phyloP scores from a whole-genome alignment of 805 yeast genomes.

The Wickerhamiella azyma region DNA sequence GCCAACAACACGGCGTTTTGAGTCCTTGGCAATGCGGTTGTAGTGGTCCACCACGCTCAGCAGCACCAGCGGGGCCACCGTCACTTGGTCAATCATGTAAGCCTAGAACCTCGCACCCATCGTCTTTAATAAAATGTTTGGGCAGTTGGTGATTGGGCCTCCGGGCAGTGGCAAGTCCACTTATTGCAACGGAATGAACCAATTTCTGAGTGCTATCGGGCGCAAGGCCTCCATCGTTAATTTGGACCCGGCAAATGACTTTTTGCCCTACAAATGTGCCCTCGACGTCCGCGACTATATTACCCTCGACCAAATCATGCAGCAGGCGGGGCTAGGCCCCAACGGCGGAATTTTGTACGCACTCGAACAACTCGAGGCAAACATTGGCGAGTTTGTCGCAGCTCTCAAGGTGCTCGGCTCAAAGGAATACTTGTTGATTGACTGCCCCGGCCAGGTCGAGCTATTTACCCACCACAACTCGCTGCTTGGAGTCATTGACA shows the following conservation, averaged over 20 bases:
- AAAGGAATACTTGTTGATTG: conserved; percentile 59
- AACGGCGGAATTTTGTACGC: conserved; percentile 88
- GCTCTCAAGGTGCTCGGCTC: conserved; percentile 44
- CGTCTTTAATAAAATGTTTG: conserved; percentile 33
- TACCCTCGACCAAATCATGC: conserved; percentile 67
- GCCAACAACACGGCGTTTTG: conserved; percentile 80
- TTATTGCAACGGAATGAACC: conserved; percentile 80
- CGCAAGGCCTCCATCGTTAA: conserved; percentile 74
- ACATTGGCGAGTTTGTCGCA: conserved; percentile 43
- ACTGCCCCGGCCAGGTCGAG: conserved; percentile 73
- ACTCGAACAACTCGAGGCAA: conserved; percentile 47
- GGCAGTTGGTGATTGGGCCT: conserved; percentile 91
- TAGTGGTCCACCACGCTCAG: conserved; percentile 92
- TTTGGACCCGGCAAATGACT: conserved; percentile 85
- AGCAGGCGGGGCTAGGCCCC: conserved; percentile 59
- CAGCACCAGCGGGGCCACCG: conserved; percentile 91
- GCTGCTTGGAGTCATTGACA: conserved; percentile 50
- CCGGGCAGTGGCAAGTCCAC: conserved; percentile 98
- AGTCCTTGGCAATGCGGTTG: conserved; percentile 65
- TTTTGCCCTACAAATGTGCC: conserved; percentile 53
- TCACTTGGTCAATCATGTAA: conserved; percentile 33
- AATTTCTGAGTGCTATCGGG: conserved; percentile 88
- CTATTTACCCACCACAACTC: conserved; percentile 82
- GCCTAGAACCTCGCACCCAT: not conserved
- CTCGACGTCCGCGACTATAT: conserved; percentile 68